These are phyloP conservation scores for Pisolithus albus DNA, from an alignment of 768 basidiomycete species.

Conservation along the genomic window DNA sequence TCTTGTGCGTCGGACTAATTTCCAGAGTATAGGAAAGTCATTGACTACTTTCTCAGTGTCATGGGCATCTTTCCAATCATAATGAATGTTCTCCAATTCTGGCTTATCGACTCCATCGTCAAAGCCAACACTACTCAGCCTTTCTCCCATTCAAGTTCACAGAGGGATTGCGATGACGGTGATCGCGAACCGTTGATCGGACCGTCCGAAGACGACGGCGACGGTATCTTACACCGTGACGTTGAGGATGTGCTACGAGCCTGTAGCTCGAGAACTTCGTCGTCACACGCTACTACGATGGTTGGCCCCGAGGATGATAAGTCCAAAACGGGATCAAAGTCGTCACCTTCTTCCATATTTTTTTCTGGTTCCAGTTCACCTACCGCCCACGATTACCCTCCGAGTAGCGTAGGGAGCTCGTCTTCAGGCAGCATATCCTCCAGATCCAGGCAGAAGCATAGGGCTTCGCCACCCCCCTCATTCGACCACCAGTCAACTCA, in stretches of 20 bases:
- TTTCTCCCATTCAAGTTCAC: slow-evolving; percentile 34
- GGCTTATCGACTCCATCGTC: slow-evolving; percentile 90
- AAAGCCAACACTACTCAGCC: slow-evolving; percentile 51
- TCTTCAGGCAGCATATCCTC: slow-evolving; percentile 13
- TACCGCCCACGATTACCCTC: slow-evolving; percentile 45
- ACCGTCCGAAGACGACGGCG: slow-evolving; percentile 51
- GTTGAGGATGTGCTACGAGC: slow-evolving; percentile 39
- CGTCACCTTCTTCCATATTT: slow-evolving; percentile 10
- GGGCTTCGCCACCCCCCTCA: slow-evolving; percentile 33
- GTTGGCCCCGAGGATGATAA: slow-evolving; percentile 10
- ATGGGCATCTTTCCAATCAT: slow-evolving; percentile 90
- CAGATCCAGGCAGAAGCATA: slow-evolving; percentile 22
- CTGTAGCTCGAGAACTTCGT: slow-evolving; percentile 32
- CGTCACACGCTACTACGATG: slow-evolving; percentile 18
- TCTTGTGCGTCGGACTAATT: slow-evolving; percentile 54
- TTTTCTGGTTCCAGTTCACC: slow-evolving; percentile 3
- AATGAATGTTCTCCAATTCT: slow-evolving; percentile 90
- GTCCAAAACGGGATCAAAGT: slow-evolving; percentile 9
- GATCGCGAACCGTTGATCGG: slow-evolving; percentile 62
- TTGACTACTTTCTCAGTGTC: slow-evolving; percentile 38
- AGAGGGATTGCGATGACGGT: slow-evolving; percentile 31
- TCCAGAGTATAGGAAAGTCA: slow-evolving; percentile 7
- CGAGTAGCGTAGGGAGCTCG: slow-evolving; percentile 41
- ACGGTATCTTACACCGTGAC: slow-evolving; percentile 31
- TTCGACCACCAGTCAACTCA: slow-evolving; percentile 29